Base-by-base conservation (phyloP, 768 basidiomycete species). In the Boletus vermiculosoides region DNA sequence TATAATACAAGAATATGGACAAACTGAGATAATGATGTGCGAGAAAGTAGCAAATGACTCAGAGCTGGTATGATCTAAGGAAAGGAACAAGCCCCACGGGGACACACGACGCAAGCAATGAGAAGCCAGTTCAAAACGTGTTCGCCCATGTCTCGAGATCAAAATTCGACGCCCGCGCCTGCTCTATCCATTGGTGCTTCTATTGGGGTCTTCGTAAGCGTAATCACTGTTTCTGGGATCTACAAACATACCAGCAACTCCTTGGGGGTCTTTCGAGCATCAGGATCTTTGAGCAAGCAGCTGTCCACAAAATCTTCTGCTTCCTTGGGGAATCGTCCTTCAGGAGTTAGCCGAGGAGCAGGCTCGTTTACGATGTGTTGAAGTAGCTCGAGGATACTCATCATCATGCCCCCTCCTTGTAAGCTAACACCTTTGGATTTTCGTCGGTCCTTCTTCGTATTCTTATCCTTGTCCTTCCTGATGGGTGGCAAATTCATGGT, bases 341-440 rank as follows among this genome's bases (percentile, higher is more conserved):
- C 86, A 1, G 86, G 84, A 12, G 86, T 87, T 62, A 99, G 73
- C 67, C 83, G 80, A 41, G 97, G 97, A 28, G 97, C 96, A 56
- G 96, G 94, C 75, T 98, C 97, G 68, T 98, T 98, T 51, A 99
- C 97, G 65, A 99, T 98, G 70, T 98, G 94, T 70, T 98, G 97
- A 59, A 99, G 76, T 51, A 99, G 73, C 76, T 99, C 97, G 62
- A 99, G 75, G 72, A 99, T 98, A 66, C 89, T 92, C 95, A 99
- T 98, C 62, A 94, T 97, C 89, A 93, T 94, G 31, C 90, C 91
- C 2, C 93, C 92, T 37, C 96, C 96, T 70, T 95, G 93, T 62
- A 97, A 74, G 63, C 88, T 91, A 54, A 98, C 96, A 47, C 96
- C 96, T 65, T 85, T 90, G 69, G 89, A 92, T 82, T 92, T 93